Conservation (phyloP, 2,329 filamentous ascomycete species). For the Fusarium metavorans region DNA sequence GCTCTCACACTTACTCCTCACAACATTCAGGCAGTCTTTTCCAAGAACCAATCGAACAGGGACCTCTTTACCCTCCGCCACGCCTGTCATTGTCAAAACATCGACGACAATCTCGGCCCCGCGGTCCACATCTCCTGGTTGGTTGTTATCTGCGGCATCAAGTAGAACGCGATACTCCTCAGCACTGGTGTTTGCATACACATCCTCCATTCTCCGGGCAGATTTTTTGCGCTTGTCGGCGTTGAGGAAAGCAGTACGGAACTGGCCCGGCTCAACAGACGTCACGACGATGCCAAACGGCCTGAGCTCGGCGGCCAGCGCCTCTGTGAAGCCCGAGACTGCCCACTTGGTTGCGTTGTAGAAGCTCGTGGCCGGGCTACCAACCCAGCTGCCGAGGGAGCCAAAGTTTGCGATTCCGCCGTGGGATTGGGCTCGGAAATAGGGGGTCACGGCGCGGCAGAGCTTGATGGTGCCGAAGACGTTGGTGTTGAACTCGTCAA, state of each 20-base stretch:
- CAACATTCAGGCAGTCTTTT: slow-evolving; percentile 14
- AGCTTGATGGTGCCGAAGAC: slow-evolving; percentile 61
- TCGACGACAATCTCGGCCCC: background rate
- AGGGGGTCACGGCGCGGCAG: slow-evolving; percentile 57
- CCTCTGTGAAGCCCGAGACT: slow-evolving; percentile 55
- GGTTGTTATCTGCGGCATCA: slow-evolving; percentile 14
- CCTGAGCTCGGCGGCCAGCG: slow-evolving; percentile 53
- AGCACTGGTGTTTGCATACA: slow-evolving; percentile 6
- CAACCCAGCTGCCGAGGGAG: slow-evolving; percentile 54
- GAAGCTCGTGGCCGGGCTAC: slow-evolving; percentile 33
- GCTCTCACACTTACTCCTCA: slow-evolving; percentile 57
- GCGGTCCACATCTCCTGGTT: slow-evolving; percentile 1
- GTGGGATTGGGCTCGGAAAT: slow-evolving; percentile 51
- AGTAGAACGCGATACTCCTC: slow-evolving; percentile 14
- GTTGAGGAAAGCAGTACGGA: slow-evolving; percentile 33
- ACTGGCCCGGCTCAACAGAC: slow-evolving; percentile 29
- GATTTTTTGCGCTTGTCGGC: slow-evolving; percentile 24
- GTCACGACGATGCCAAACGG: slow-evolving; percentile 55
- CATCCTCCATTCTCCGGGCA: slow-evolving; percentile 9
- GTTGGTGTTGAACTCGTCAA: slow-evolving; percentile 59
- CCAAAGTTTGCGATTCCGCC: slow-evolving; percentile 56
- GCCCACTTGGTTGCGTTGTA: slow-evolving; percentile 56
- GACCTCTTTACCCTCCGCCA: background rate
- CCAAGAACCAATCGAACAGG: background rate
- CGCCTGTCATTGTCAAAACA: background rate